Conservation (phyloP, 164 flowering plant genomes). For the Litsea cubeba region DNA sequence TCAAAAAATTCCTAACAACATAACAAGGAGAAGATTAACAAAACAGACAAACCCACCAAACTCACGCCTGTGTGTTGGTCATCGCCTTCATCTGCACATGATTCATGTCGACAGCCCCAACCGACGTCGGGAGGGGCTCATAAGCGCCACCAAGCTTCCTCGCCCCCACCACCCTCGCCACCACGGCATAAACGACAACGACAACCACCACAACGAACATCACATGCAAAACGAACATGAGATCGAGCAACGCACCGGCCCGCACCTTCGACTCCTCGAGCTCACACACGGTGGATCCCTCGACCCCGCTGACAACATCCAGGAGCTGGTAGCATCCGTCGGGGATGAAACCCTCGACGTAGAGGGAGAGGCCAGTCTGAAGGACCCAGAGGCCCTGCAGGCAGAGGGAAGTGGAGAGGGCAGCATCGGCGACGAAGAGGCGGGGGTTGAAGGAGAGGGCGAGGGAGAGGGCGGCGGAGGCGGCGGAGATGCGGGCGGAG, state of each 20-base stretch:
- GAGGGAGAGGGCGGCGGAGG: constrained; percentile 43
- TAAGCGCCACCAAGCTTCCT: constrained; percentile 60
- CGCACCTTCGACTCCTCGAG: constrained; percentile 73
- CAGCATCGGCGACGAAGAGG: constrained; percentile 62
- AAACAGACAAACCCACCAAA: background rate
- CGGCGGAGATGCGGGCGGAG: constrained; percentile 48
- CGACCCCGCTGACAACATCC: constrained; percentile 77
- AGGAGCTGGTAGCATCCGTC: constrained; percentile 84
- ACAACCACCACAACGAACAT: constrained; percentile 58
- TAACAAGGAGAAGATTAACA: too few species aligned
- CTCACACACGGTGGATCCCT: constrained; percentile 91
- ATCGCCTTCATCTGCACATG: constrained; percentile 59
- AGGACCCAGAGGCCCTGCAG: constrained; percentile 82
- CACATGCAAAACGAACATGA: constrained; percentile 52
- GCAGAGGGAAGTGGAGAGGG: constrained; percentile 49
- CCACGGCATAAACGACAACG: constrained; percentile 38
- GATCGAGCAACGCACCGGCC: constrained; percentile 78
- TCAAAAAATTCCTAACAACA: too few species aligned
- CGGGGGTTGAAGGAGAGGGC: constrained; percentile 47
- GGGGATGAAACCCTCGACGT: constrained; percentile 83
- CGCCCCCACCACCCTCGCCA: constrained; percentile 54
- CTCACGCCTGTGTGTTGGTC: constrained; percentile 28
- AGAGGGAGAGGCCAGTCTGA: constrained; percentile 81
- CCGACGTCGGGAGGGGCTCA: constrained; percentile 57
- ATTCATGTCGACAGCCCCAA: constrained; percentile 23